Evolutionary conservation across 2,329 filamentous ascomycete species (phyloP).

Genomic region (Pyrenophora teres): DNA sequence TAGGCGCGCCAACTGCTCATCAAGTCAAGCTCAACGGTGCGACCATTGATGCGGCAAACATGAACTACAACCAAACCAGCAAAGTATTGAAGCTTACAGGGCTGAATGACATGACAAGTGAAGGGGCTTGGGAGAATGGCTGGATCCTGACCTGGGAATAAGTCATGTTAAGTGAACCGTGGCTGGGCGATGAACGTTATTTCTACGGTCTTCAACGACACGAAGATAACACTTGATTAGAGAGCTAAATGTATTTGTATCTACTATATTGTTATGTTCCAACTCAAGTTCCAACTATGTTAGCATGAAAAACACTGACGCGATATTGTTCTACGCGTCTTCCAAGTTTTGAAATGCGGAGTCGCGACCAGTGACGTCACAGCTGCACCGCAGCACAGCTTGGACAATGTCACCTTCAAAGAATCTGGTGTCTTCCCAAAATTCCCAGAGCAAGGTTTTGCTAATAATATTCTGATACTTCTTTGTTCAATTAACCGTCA

Average conservation of each 20-base stretch:
- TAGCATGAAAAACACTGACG: not conserved
- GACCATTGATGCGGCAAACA: conserved; percentile 49
- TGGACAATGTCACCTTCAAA: not conserved
- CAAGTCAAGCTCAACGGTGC: conserved; percentile 55
- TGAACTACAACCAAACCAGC: conserved; percentile 56
- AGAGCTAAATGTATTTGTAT: not conserved
- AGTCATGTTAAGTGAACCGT: conserved; percentile 32
- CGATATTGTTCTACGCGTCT: conserved; percentile 9
- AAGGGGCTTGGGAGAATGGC: conserved; percentile 62
- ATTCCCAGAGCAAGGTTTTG: not conserved
- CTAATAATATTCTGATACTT: not conserved
- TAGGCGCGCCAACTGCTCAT: conserved; percentile 58
- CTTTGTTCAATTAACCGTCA: too few species aligned
- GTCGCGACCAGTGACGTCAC: conserved; percentile 30
- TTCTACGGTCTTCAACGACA: too few species aligned
- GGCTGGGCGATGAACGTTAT: too few species aligned
- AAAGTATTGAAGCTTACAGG: conserved; percentile 58
- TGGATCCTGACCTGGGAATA: conserved; percentile 63
- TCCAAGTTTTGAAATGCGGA: conserved; percentile 24
- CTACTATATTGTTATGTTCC: not conserved
- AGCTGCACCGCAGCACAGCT: not conserved
- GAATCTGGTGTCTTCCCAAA: not conserved
- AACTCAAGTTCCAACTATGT: not conserved
- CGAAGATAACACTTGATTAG: not conserved
- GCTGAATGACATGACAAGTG: conserved; percentile 54